These are phyloP conservation scores for Truncatella angustata DNA, from an alignment of 2,329 filamentous ascomycete species.

Conservation along the genomic window DNA sequence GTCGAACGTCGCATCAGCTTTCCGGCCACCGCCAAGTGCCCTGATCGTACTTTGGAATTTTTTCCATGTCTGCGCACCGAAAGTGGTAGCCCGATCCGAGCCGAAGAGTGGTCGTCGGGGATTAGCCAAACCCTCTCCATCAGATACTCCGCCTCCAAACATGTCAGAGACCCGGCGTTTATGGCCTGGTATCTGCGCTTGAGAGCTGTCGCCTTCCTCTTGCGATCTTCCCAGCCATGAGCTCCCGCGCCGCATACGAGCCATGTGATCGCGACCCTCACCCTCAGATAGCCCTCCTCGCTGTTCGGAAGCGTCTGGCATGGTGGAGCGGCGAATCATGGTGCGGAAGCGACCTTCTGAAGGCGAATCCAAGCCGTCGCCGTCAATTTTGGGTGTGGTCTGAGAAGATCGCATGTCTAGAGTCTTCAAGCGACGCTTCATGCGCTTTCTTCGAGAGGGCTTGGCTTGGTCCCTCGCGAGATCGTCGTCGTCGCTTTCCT, in stretches of 20 bases:
- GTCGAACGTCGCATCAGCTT: constrained; percentile 78
- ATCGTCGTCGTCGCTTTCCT: constrained; percentile 82
- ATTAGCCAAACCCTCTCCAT: constrained; percentile 55
- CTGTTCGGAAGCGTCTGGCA: constrained; percentile 57
- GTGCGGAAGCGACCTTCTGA: constrained; percentile 47
- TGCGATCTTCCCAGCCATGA: constrained; percentile 55
- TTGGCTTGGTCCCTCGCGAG: constrained; percentile 42
- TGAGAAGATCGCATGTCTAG: constrained; percentile 61
- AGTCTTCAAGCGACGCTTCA: constrained; percentile 53
- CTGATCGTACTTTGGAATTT: constrained; percentile 89
- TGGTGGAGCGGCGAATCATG: constrained; percentile 64
- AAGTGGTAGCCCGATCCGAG: constrained; percentile 68
- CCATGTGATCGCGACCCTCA: constrained; percentile 65
- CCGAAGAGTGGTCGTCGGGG: constrained; percentile 57
- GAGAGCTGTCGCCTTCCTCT: constrained; percentile 52
- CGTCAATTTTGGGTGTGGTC: constrained; percentile 54
- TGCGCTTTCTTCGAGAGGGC: constrained; percentile 64
- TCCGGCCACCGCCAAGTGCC: constrained; percentile 69
- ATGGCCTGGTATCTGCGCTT: constrained; percentile 59
- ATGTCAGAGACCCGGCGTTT: constrained; percentile 63
- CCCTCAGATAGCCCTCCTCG: constrained; percentile 72
- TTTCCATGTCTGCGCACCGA: constrained; percentile 82
- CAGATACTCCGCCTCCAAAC: constrained; percentile 63
- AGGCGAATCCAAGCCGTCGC: constrained; percentile 39
- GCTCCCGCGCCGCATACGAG: constrained; percentile 49